Evolutionary conservation across 2,329 filamentous ascomycete genomes (phyloP), one percentile per base, ranked within the genome.

Genomic region (Falciphora oryzae): DNA sequence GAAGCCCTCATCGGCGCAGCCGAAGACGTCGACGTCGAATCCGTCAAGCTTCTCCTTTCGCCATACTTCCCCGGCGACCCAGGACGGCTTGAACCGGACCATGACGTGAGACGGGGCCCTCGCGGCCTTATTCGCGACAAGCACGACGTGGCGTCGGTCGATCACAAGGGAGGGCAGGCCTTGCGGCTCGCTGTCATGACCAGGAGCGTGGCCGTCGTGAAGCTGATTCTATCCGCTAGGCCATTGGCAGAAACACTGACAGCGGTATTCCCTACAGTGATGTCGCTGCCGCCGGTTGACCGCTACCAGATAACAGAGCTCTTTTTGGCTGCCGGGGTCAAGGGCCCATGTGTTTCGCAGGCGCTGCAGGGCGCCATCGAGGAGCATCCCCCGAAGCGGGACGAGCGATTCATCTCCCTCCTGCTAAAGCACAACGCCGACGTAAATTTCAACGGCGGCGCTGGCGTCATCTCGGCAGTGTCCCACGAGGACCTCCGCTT

Each of bases 311-410:
- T 85, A 69, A 77, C 80, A 1, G 79, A 84, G 63, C 68, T 78
- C 6, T 85, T 87, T 60, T 72, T 87, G 3, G 73, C 76, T 11
- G 56, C 61, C 16, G 81, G 83, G 1, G 70, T 85, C 7, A 75
- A 80, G 0, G 80, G 79, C 0, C 74, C 78, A 2, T 76, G 75
- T 53, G 74, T 86, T 6, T 78, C 85, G 59, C 75, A 75, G 0
- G 82, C 82, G 2, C 70, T 87, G 2, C 80, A 85, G 65, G 78
- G 81, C 29, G 81, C 81, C n/a, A 80, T 86, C 57, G 77, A 78
- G 18, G 80, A 84, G 57, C 75, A 78, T 16, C 75, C 77, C 1
- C 76, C 79, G 0, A 74, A 76, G 57, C 76, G 82, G 53, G 84
- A 87, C 56, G 78, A 81, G 57, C 75, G 77, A 1, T 73, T 87